Evolutionary conservation across 768 basidiomycete species (phyloP), one percentile per base, ranked within the genome.

Genomic region (Hygrocybe punicea): DNA sequence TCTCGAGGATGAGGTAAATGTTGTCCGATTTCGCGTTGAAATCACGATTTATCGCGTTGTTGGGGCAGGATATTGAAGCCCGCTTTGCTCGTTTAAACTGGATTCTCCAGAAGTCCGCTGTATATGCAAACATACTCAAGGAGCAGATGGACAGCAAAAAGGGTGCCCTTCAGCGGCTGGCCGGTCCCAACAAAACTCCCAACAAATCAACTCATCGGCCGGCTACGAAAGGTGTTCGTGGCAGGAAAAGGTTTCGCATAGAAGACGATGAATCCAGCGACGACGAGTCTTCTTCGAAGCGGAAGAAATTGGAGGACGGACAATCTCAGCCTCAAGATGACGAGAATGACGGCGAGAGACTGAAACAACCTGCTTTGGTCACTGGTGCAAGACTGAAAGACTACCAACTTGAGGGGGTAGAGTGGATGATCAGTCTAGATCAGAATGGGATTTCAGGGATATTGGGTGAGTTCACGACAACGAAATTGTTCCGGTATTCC

Each of bases 361-460:
- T 90, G 62, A 71, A 82, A 50, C 96, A 98, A 67, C 90, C 93
- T 0, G 70, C 78, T 2, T 72, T 93, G 16, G 76, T 99, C 39
- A 93, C 93, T 0, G 96, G 96, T 4, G 93, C 85, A 0, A 89
- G 75, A 56, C 71, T 98, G 59, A 93, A 93, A 66, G 81, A 87
- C 34, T 98, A 97, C 68, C 96, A 99, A 68, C 81, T 98, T 2
- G 91, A 94, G 51, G 96, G 96, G 0, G 81, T 97, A 14, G 90
- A 95, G 60, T 98, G 96, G 96, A 90, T 97, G 90, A 86, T 89
- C 1, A 85, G 85, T 10, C 72, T 97, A 14, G 87, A 92, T 68
- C 82, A 89, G 70, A 93, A 93, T 63, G 90, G 90, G 1, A 87
- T 91, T 19, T 86, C 85, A 1, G 90, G 90, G 1, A 91, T 91